Conservation (phyloP, 2,329 filamentous ascomycete genomes). For the Plectosphaerella sp. region DNA sequence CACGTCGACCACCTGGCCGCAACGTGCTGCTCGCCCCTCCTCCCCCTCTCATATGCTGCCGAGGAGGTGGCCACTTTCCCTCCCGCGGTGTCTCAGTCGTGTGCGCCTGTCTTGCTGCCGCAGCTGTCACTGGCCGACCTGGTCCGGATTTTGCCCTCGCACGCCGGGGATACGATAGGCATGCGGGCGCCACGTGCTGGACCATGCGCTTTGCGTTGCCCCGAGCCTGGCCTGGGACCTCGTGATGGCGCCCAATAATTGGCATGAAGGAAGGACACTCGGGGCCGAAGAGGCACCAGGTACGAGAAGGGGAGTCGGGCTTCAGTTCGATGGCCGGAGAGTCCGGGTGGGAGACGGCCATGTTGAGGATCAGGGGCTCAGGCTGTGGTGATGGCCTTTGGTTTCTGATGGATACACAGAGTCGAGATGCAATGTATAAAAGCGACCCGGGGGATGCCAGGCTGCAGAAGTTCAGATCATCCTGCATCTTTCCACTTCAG, state of each 20-base stretch:
- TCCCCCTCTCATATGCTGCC: neutral
- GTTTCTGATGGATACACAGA: neutral
- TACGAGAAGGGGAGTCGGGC: constrained; percentile 3
- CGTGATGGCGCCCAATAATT: constrained; percentile 19
- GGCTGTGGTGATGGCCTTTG: neutral
- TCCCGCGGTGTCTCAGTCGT: neutral
- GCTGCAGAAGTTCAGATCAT: too few relatives aligned
- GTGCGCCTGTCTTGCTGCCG: neutral
- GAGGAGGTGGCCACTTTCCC: neutral
- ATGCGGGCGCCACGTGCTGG: constrained; percentile 10
- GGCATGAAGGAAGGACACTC: constrained; percentile 1
- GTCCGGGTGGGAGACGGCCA: neutral
- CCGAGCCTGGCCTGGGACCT: neutral
- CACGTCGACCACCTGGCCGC: neutral
- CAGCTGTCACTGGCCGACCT: neutral
- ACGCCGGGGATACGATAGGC: neutral
- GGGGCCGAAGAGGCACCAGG: constrained; percentile 1
- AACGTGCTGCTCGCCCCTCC: neutral
- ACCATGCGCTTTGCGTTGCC: neutral
- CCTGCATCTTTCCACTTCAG: too few relatives aligned
- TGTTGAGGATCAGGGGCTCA: neutral
- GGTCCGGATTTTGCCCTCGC: neutral
- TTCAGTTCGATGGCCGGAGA: neutral
- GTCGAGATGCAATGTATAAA: neutral
- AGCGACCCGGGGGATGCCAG: neutral